Evolutionary conservation across 805 yeast species (phyloP), one percentile per base, ranked within the genome.

Genomic region (Yamadazyma endophytica): DNA sequence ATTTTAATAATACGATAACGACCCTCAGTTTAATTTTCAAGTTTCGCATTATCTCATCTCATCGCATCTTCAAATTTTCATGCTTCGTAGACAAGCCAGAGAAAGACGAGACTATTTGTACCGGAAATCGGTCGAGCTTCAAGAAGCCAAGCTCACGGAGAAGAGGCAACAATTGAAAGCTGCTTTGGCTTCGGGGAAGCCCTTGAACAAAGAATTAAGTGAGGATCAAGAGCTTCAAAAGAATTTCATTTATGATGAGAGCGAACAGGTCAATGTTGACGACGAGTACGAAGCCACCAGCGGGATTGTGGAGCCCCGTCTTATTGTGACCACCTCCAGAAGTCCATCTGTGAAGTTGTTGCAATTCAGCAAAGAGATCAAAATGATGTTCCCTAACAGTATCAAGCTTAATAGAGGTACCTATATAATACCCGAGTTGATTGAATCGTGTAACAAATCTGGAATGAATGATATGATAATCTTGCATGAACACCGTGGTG

Each of bases 401-500:
- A 75, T 90, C 25, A 75, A 96, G 48, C 68, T 92, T 36, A 92
- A 92, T 59, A 76, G 99, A 65, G 99, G 99, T 72, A 85, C 81
- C 47, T 82, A 89, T 38, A 74, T 92, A 33, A 76, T 92, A 68
- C 82, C 95, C 1, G 81, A 82, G 31, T 62, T 92, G 27, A 95
- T 87, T 3, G 75, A 79, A 28, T 86, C 95, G 1, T 88, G 97
- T 58, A 75, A 82, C 37, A 64, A 80, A 32, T 78, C 90, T 0
- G 84, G 83, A 12, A 77, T 90, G 7, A 81, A 92, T 2, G 99
- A 92, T 55, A 61, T 92, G 44, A 67, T 92, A 15, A 72, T 92
- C 3, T 61, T 92, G 14, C 97, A 92, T 55, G 99, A 92, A 55
- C 98, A 92, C 60, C 74, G 99, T 61, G 99, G 99, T 75, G 90